Evolutionary conservation across 352 stramenopile species (phyloP), one percentile per base, ranked within the genome.

Genomic region (Halophytophthora polymorphica): DNA sequence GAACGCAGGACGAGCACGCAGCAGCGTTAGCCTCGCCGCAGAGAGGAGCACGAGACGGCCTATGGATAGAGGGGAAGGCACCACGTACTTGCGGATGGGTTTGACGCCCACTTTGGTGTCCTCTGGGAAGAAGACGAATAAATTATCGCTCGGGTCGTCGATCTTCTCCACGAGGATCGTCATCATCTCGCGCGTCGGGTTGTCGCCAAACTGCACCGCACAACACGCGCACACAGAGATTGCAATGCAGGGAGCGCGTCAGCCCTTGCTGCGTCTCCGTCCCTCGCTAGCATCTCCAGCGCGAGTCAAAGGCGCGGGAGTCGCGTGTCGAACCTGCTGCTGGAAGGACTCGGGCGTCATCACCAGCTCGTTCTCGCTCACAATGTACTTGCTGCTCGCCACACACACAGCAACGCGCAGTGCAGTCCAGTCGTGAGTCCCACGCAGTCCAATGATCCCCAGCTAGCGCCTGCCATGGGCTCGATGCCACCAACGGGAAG

Each of bases 51-150:
- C 82, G 8, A 55, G 37, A n/a, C n/a, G n/a, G n/a, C n/a, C n/a
- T n/a, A n/a, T n/a, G n/a, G n/a, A n/a, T n/a, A n/a, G n/a, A n/a
- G n/a, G n/a, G n/a, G n/a, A n/a, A n/a, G n/a, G n/a, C n/a, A 23
- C 7, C 71, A 83, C 75, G 92, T 88, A 82, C 71, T 89, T 93
- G 52, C 84, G 82, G 58, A 99, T 98, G 25, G 96, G 93, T 74
- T 98, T 98, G 38, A 99, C 96, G 46, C 96, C 96, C 25, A 99
- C 95, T 70, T 99, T 99, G 66, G 98, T 98, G 62, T 99, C 97
- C 57, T 99, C 92, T 0, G 97, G 96, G 72, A 99, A 99, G 68
- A 99, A 99, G 2, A 99, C 96, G 65, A 99, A 99, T 45, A 99
- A 82, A 70, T 96, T 90, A 69, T 98, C 93, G 53, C 79, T 92